Base-by-base conservation (phyloP, 2,329 filamentous ascomycete genomes). In the Pyricularia pennisetigena region DNA sequence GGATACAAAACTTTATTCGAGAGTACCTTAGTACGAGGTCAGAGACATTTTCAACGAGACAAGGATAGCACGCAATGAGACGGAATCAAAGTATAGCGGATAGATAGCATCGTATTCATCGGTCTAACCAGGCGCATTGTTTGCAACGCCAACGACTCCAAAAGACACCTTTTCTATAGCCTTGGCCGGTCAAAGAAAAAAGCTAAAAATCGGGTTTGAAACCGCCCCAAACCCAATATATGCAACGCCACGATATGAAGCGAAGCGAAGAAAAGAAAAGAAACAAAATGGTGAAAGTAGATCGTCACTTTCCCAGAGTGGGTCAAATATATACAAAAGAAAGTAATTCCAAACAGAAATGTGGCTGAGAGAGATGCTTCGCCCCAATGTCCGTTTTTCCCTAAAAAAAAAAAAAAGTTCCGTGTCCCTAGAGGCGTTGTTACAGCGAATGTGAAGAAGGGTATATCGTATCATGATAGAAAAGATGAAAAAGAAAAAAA, bases 371-470 rank as follows among this genome's bases (percentile, higher is more conserved):
- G n/a, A n/a, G n/a, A 14, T 64, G 62, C 32, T 23, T 64, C 28
- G 20, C 24, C 23, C 62, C 26, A 9, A n/a, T 20, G 26, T 64
- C 32, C 24, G 16, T 49, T 35, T 41, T 26, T 24, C 30, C 28
- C 16, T 26, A 32, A 4, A 49, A 10, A 4, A 54, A 66, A 66
- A 54, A 26, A 66, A 57, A 54, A 41, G 29, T 29, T 49, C 65
- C 32, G 16, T 66, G 6, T 66, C 65, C 65, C 65, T 66, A 66
- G 23, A 20, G 30, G 30, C 49, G 32, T 24, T 59, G 35, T n/a
- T 66, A 66, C 65, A 66, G 41, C 41, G 65, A 59, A 66, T 29
- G 65, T 20, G 14, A 66, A 65, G 65, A 66, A 66, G 41, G 41
- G 65, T 66, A 66, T 59, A 26, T 59, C 41, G 41, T 49, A 49